phyloP scores from a whole-genome alignment of 2,329 filamentous ascomycete species.

The Aspergillus fumigatiaffinis region DNA sequence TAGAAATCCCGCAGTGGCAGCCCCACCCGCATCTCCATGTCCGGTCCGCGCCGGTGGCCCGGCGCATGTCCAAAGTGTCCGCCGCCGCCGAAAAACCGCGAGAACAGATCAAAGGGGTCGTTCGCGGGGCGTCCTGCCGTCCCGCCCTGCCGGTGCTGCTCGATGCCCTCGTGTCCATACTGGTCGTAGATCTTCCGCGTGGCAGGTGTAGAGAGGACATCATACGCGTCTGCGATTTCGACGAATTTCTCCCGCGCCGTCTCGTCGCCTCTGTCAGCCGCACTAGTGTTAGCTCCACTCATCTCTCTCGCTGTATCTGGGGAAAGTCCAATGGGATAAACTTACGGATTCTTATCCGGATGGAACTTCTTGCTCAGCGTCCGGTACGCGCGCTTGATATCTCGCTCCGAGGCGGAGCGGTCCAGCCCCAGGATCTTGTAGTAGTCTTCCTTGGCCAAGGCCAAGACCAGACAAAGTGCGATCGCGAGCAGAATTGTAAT shows the following conservation, averaged over 20 bases:
- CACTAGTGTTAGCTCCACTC: not conserved
- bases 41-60: constrained; percentile 75
- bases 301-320: not conserved
- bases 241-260: constrained; percentile 87
- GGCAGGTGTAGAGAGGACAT: constrained; percentile 75
- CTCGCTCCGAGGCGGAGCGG: constrained; percentile 73
- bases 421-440: constrained; percentile 74
- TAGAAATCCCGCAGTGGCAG: constrained; percentile 63
- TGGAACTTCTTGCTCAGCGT: constrained; percentile 92
- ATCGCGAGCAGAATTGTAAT: constrained; percentile 30
- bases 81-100: constrained; percentile 88
- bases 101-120: constrained; percentile 95
- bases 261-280: constrained; percentile 61
- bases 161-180: constrained; percentile 85
- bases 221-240: constrained; percentile 91
- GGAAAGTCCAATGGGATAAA: too few relatives aligned
- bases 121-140: constrained; percentile 56
- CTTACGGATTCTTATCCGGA: constrained; percentile 95
- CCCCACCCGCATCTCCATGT: constrained; percentile 80
- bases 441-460: constrained; percentile 44
- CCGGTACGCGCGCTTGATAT: constrained; percentile 92
- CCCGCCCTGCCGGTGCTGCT: constrained; percentile 73
- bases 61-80: constrained; percentile 73
- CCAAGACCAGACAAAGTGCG: constrained; percentile 35
- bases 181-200: constrained; percentile 88